Percentiles rank a stretch among this genome's conserved stretches.
Evolutionary conservation across 176 grass and related monocot species (phyloP).

Genomic region (Oryza meridionalis): DNA sequence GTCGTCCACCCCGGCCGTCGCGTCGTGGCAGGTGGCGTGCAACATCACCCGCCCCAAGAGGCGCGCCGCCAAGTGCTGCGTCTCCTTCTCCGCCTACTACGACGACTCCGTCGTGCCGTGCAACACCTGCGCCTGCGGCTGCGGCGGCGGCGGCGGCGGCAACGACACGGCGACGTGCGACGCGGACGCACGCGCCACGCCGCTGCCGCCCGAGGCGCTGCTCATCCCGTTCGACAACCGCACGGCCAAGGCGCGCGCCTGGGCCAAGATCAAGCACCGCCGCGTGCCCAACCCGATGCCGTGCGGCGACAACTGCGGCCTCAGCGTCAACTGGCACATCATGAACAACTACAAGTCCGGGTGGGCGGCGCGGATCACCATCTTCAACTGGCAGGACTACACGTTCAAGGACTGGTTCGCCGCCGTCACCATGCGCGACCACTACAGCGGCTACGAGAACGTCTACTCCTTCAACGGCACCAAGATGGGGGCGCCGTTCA

Average conservation of each 20-base stretch:
- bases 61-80: slow-evolving; percentile 65
- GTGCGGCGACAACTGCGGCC: slow-evolving; percentile 72
- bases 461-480: slow-evolving; percentile 96
- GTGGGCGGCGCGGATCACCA: slow-evolving; percentile 74
- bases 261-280: slow-evolving; percentile 88
- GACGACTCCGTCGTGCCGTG: slow-evolving; percentile 84
- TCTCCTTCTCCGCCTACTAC: slow-evolving; percentile 89
- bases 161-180: slow-evolving; percentile 56
- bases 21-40: slow-evolving; percentile 90
- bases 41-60: slow-evolving; percentile 77
- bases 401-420: slow-evolving; percentile 96
- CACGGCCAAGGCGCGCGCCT: slow-evolving; percentile 68
- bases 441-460: slow-evolving; percentile 75
- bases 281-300: slow-evolving; percentile 60
- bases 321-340: slow-evolving; percentile 95
- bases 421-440: slow-evolving; percentile 60
- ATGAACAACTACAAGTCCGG: slow-evolving; percentile 81
- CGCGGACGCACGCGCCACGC: slow-evolving; percentile 47
- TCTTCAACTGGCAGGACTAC: slow-evolving; percentile 97
- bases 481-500: slow-evolving; percentile 39
- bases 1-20: slow-evolving; percentile 63
- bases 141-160: slow-evolving; percentile 60
- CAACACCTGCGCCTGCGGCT: slow-evolving; percentile 79
- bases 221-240: slow-evolving; percentile 78
- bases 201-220: slow-evolving; percentile 81